These are phyloP conservation scores for Pulveroboletus sp. DNA, from an alignment of 768 basidiomycete genomes.

Conservation along the genomic window DNA sequence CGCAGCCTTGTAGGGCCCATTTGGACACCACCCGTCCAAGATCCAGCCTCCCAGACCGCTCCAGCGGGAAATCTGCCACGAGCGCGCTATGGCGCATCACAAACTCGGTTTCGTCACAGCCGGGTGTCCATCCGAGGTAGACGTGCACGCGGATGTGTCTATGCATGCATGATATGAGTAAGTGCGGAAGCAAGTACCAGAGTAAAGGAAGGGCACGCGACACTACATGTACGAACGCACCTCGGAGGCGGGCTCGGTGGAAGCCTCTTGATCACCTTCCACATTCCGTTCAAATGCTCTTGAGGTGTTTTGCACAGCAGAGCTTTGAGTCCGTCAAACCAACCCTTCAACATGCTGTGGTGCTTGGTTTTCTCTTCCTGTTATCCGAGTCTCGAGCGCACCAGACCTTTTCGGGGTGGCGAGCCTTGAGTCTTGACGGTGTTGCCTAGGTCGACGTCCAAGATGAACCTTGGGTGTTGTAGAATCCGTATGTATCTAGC, in stretches of 20 bases:
- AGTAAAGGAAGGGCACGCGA: too few relatives aligned
- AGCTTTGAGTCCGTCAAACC: conserved; percentile 12
- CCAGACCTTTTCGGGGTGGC: too few relatives aligned
- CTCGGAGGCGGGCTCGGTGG: conserved; percentile 14
- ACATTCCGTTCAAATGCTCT: conserved; percentile 24
- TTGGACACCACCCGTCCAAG: conserved; percentile 16
- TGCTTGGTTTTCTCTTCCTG: not conserved
- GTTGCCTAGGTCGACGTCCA: not conserved
- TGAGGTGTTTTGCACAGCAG: conserved; percentile 14
- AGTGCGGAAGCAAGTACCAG: not conserved
- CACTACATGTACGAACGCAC: conserved; percentile 1
- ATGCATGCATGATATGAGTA: not conserved
- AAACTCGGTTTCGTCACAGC: conserved; percentile 29
- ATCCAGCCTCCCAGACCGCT: conserved; percentile 17
- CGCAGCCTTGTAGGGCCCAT: conserved; percentile 26
- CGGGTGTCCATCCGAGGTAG: conserved; percentile 28
- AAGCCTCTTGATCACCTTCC: conserved; percentile 19
- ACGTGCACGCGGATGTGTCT: conserved; percentile 33
- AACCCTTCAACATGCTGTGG: not conserved
- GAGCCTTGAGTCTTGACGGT: too few relatives aligned
- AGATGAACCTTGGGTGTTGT: not conserved
- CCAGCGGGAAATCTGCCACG: conserved; percentile 26
- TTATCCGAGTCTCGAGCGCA: too few relatives aligned
- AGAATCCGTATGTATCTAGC: conserved; percentile 2
- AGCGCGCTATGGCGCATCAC: conserved; percentile 26